Evolutionary conservation across 345 rosid species (phyloP), one percentile per base, ranked within the genome.

Genomic region (Eucalyptus urophylla): DNA sequence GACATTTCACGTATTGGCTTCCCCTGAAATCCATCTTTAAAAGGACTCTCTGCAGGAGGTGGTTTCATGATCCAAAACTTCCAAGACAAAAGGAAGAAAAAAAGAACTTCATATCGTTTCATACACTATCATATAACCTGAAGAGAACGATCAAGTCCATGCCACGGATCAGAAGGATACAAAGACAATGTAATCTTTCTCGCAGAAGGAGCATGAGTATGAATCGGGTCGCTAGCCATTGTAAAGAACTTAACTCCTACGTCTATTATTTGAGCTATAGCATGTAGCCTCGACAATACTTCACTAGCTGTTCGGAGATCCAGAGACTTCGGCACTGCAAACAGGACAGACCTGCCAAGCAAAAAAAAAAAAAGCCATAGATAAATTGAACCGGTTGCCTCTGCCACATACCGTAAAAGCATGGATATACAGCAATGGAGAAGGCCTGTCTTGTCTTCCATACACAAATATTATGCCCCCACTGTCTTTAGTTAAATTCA

Each of bases 261-360:
- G 19, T 72, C 83, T 72, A 37, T 72, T 72, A 72, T 72, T 72
- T 72, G 45, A 37, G 40, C 45, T 72, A 56, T 62, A 37, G 43
- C 65, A 86, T 17, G 65, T 49, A 80, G 80, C 49, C 90, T 47
- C 5, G 9, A 49, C 56, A 53, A 40, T 33, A 27, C 51, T 40
- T 40, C 87, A 88, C 92, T 93, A 92, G 92, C 95, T 94, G 94
- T 92, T 93, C 37, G 94, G 95, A 37, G 96, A 93, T 58, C 95
- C 89, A 15, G 96, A 94, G 50, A 98, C 99, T 90, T 98, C 99
- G 3, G 94, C 87, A 43, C 94, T 96, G 92, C 99, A 97, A 88
- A 98, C 92, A 6, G 99, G 99, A 53, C 99, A 98, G n/a, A 93
- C 97, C 99, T 98, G 96, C 92, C 90, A 45, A 86, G 86, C 37